phyloP scores from a whole-genome alignment of 768 basidiomycete genomes.

The Neoboletus brunneissimus region DNA sequence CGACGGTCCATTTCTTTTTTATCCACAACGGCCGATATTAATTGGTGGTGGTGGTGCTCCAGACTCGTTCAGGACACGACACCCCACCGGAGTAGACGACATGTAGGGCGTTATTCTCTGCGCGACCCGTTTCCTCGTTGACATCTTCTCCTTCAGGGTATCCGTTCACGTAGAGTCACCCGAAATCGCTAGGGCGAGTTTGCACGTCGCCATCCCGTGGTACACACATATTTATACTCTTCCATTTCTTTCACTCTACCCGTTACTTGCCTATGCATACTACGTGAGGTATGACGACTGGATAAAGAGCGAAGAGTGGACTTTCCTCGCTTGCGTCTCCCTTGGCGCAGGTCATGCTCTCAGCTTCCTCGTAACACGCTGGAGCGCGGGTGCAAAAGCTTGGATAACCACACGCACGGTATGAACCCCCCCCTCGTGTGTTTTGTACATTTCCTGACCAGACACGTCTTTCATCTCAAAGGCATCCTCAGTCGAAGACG shows the following conservation, averaged over 20 bases:
- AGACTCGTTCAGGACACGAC: not conserved
- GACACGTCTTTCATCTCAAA: slow-evolving; percentile 10
- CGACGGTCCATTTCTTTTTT: not conserved
- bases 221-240: slow-evolving; percentile 69
- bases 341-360: slow-evolving; percentile 88
- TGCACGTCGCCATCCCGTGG: slow-evolving; percentile 67
- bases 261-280: slow-evolving; percentile 86
- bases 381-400: slow-evolving; percentile 79
- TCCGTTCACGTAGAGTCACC: slow-evolving; percentile 55
- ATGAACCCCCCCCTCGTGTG: not conserved
- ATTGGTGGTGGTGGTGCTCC: slow-evolving; percentile 3
- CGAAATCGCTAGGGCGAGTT: slow-evolving; percentile 65
- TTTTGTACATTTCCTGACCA: not conserved
- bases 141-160: slow-evolving; percentile 27
- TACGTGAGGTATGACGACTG: slow-evolving; percentile 87
- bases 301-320: slow-evolving; percentile 95
- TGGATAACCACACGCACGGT: slow-evolving; percentile 80
- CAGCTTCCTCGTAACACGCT: slow-evolving; percentile 87
- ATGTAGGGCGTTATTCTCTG: slow-evolving; percentile 11
- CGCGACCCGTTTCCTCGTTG: not conserved
- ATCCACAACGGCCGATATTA: not conserved
- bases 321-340: slow-evolving; percentile 85
- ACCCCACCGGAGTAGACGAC: slow-evolving; percentile 7
- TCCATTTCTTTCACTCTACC: slow-evolving; percentile 80
- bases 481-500: slow-evolving; percentile 67